Evolutionary conservation across 495 filamentous ascomycete genomes (phyloP).

Genomic region (Penicillium simplicissimum): DNA sequence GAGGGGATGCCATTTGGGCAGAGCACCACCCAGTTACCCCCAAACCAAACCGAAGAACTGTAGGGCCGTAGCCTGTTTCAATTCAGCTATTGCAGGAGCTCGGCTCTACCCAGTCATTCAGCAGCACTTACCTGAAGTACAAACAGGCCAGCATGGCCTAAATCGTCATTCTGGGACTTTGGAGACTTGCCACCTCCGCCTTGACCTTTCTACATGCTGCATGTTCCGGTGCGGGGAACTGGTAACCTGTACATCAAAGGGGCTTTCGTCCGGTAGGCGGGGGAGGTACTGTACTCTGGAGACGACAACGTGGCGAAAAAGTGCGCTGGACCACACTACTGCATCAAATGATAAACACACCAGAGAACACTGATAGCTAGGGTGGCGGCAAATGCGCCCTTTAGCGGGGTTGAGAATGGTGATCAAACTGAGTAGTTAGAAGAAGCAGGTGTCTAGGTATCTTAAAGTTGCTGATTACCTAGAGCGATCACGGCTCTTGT

Average conservation of each 20-base stretch:
- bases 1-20: not conserved
- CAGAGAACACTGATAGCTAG: not conserved
- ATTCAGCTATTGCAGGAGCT: too few relatives aligned
- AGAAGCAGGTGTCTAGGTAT: too few relatives aligned
- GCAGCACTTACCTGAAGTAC: not conserved
- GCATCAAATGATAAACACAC: too few relatives aligned
- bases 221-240: not conserved
- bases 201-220: not conserved
- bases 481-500: too few relatives aligned
- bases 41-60: too few relatives aligned
- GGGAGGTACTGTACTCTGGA: not conserved
- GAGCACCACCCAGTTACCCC: too few relatives aligned
- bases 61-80: too few relatives aligned
- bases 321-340: not conserved
- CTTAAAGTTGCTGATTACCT: not conserved
- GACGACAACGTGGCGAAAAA: not conserved
- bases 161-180: not conserved
- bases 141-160: not conserved
- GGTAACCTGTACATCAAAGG: not conserved
- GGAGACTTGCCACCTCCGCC: not conserved
- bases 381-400: conserved; percentile 1
- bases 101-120: too few relatives aligned
- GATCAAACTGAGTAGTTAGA: not conserved
- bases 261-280: not conserved
- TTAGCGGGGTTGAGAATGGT: not conserved